A percentile compares a stretch with the other conserved stretches of the same genome.
phyloP scores from a whole-genome alignment of 805 yeast genomes.

The Starmerella stigmatis region DNA sequence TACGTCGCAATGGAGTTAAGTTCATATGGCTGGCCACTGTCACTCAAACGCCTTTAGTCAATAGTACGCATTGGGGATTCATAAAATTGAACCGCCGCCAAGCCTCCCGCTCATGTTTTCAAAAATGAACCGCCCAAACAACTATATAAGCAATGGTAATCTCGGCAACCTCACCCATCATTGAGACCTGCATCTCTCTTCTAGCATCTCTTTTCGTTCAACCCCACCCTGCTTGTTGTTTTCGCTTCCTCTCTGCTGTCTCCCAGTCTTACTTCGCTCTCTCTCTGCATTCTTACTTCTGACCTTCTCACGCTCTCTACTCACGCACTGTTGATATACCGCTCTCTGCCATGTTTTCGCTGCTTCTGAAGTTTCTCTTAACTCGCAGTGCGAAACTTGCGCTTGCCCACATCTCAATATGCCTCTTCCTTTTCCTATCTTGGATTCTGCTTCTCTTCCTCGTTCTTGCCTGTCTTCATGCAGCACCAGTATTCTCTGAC shows the following conservation, averaged over 20 bases:
- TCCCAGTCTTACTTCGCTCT: too few relatives aligned
- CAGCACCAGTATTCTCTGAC: neutral
- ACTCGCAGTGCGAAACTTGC: neutral
- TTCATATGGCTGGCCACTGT: too few relatives aligned
- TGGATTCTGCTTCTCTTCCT: slow-evolving; percentile 1
- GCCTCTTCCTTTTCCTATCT: neutral
- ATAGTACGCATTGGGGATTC: too few relatives aligned
- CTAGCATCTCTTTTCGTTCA: too few relatives aligned
- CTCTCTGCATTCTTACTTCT: neutral
- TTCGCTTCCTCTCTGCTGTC: too few relatives aligned
- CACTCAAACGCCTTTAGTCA: too few relatives aligned
- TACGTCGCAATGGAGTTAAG: too few relatives aligned
- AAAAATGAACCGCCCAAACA: neutral
- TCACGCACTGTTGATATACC: neutral
- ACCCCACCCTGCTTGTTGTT: too few relatives aligned
- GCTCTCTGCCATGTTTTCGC: neutral
- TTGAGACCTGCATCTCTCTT: too few relatives aligned
- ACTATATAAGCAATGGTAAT: too few relatives aligned
- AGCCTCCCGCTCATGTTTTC: neutral
- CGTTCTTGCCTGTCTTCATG: neutral
- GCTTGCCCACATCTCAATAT: neutral
- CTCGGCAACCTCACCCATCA: too few relatives aligned
- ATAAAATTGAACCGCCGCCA: neutral
- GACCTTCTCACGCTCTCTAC: neutral
- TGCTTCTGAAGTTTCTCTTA: neutral